Percentiles rank a stretch among this genome's conserved stretches.
These are phyloP conservation scores for Camelina laxa DNA, from an alignment of 345 rosid species.

Conservation along the genomic window DNA sequence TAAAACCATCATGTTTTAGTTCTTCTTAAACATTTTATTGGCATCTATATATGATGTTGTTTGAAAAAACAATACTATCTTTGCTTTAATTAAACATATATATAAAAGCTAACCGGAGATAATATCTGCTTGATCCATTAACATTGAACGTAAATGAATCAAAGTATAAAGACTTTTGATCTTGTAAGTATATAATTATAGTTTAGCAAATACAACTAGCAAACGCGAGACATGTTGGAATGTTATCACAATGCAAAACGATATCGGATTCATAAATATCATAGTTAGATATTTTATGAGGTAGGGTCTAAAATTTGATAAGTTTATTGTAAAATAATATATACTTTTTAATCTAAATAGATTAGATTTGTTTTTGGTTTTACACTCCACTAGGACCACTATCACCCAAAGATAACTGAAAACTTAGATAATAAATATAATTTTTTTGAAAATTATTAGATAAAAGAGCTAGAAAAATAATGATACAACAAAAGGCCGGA, in stretches of 20 bases:
- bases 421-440: slow-evolving; percentile 12
- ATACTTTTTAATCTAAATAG: slow-evolving; percentile 1
- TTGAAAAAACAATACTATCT: not conserved
- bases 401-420: slow-evolving; percentile 40
- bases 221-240: not conserved
- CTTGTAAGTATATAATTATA: not conserved
- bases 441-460: not conserved
- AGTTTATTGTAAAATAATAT: not conserved
- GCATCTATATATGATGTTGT: not conserved
- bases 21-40: too few species aligned
- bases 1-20: too few species aligned
- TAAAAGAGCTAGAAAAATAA: not conserved
- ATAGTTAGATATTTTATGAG: slow-evolving; percentile 28
- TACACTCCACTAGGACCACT: slow-evolving; percentile 38
- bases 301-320: slow-evolving; percentile 19
- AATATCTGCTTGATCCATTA: too few species aligned
- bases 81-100: not conserved
- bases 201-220: not conserved
- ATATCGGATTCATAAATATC: slow-evolving; percentile 29
- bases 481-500: slow-evolving; percentile 35
- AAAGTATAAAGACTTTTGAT: too few species aligned
- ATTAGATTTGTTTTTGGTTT: slow-evolving; percentile 38
- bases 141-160: too few species aligned
- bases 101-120: too few species aligned
- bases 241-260: slow-evolving; percentile 2